Percentiles rank a stretch among this genome's conserved stretches.
Conservation (phyloP, 345 rosid genomes). For the Lenwebbia sp. region DNA sequence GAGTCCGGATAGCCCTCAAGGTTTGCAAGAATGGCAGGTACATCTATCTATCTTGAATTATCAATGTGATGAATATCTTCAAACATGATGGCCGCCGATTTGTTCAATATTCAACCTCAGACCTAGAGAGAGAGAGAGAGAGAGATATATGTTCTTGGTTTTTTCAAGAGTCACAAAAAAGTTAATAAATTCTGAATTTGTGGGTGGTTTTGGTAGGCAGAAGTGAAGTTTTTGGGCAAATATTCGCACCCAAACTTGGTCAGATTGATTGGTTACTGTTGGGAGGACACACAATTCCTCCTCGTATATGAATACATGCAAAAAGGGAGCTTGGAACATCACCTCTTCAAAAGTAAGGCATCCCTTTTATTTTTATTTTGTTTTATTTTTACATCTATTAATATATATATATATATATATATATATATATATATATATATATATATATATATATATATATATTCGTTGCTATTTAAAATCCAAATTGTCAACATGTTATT, state of each 20-base stretch:
- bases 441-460: too few species aligned
- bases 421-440: too few species aligned
- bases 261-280: slow-evolving; percentile 70
- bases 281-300: slow-evolving; percentile 61
- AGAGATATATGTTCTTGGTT: neutral
- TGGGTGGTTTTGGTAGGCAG: slow-evolving; percentile 32
- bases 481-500: neutral
- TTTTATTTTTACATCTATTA: neutral
- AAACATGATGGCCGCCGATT: neutral
- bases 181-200: neutral
- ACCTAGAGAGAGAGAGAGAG: neutral
- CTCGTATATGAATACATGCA: slow-evolving; percentile 71
- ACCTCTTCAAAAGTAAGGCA: slow-evolving; percentile 56
- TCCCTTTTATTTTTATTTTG: neutral
- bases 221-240: slow-evolving; percentile 71
- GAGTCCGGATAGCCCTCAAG: slow-evolving; percentile 60
- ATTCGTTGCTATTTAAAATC: neutral
- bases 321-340: slow-evolving; percentile 71
- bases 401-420: too few species aligned
- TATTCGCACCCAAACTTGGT: slow-evolving; percentile 80
- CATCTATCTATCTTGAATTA: neutral
- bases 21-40: slow-evolving; percentile 81
- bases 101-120: neutral
- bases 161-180: neutral
- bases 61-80: neutral